Percentiles rank a stretch among this genome's conserved stretches.
These are phyloP conservation scores for Aspergillus jensenii DNA, from an alignment of 2,329 filamentous ascomycete genomes.

Conservation along the genomic window DNA sequence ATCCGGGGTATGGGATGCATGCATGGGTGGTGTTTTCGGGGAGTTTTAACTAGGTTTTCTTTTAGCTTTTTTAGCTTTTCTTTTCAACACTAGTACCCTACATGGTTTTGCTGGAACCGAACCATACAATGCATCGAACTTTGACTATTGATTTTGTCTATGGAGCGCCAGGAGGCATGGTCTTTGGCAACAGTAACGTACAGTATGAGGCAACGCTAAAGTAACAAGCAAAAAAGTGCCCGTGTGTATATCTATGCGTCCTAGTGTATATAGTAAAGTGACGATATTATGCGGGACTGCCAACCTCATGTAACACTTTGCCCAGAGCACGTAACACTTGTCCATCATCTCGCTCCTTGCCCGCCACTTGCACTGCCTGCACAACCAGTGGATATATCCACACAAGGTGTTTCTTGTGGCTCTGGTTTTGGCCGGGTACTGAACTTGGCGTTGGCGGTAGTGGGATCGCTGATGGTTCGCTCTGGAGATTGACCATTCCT, in stretches of 20 bases:
- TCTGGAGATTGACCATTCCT: slow-evolving; percentile 65
- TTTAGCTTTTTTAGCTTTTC: neutral
- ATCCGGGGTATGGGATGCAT: neutral
- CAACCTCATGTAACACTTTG: slow-evolving; percentile 63
- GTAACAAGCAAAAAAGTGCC: neutral
- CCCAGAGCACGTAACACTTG: slow-evolving; percentile 51
- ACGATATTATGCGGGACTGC: slow-evolving; percentile 27
- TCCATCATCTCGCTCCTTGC: slow-evolving; percentile 40
- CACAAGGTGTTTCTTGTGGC: slow-evolving; percentile 71
- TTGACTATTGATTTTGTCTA: neutral
- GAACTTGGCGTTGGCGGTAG: slow-evolving; percentile 37
- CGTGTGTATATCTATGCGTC: neutral
- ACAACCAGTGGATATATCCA: slow-evolving; percentile 73
- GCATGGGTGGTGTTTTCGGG: slow-evolving; percentile 2
- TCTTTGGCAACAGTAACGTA: neutral
- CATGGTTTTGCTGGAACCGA: neutral
- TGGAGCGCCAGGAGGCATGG: neutral
- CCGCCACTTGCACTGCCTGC: slow-evolving; percentile 38
- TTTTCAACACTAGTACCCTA: neutral
- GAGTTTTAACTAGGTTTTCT: neutral
- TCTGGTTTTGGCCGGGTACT: slow-evolving; percentile 42
- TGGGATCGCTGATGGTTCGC: slow-evolving; percentile 70
- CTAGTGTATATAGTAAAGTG: neutral
- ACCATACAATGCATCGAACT: neutral
- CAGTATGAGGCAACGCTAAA: neutral